These are phyloP conservation scores for Megacollybia platyphylla DNA, from an alignment of 1,284 basidiomycete genomes.

Conservation along the genomic window DNA sequence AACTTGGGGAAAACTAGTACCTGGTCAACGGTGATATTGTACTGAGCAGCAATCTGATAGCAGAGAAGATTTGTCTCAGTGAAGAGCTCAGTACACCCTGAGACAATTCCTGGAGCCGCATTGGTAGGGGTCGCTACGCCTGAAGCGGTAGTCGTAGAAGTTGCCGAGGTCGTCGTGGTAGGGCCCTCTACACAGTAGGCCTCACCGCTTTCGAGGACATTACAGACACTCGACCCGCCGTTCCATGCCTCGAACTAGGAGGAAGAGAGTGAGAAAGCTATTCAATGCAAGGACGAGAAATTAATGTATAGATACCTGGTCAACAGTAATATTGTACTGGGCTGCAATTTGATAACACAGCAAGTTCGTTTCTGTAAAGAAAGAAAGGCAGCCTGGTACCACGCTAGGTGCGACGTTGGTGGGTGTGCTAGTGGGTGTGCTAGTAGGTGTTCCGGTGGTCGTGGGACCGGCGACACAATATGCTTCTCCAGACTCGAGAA, in stretches of 20 bases:
- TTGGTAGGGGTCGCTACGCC: background rate
- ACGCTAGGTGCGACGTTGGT: background rate
- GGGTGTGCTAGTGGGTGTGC: background rate
- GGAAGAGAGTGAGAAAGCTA: background rate
- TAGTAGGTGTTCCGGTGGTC: too few relatives aligned
- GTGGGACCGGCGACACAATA: background rate
- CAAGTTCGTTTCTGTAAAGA: background rate
- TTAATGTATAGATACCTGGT: background rate
- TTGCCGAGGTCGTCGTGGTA: background rate
- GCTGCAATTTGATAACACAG: background rate
- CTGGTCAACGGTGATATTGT: background rate
- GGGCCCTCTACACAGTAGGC: background rate
- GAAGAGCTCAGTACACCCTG: background rate
- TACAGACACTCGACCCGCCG: background rate
- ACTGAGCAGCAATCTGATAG: background rate
- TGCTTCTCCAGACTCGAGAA: background rate
- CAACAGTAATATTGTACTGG: background rate
- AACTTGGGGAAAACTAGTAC: background rate
- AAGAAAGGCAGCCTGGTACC: background rate
- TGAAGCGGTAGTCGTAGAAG: too few relatives aligned
- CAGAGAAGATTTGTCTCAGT: background rate
- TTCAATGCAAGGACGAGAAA: background rate
- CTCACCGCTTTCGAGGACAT: background rate
- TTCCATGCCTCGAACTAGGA: background rate
- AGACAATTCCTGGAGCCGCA: background rate